Evolutionary conservation across 352 stramenopile species (phyloP).

Genomic region (Phytopythium ostracodes): DNA sequence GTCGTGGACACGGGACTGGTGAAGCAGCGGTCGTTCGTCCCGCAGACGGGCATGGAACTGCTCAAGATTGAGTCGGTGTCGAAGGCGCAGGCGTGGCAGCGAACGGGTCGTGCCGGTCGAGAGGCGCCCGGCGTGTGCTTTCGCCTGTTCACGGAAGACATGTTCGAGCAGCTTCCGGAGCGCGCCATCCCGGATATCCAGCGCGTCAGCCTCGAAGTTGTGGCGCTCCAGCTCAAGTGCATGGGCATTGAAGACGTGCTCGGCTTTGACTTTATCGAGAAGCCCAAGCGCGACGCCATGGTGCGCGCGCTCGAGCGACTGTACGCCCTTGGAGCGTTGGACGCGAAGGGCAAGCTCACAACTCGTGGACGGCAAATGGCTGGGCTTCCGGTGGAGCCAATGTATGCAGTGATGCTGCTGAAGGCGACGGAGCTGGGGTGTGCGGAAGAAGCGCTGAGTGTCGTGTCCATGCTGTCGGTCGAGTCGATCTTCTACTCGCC

Average conservation of each 20-base stretch:
- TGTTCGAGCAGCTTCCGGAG: constrained; percentile 75
- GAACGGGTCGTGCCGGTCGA: constrained; percentile 84
- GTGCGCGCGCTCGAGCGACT: constrained; percentile 83
- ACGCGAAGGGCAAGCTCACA: constrained; percentile 59
- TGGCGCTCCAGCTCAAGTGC: constrained; percentile 83
- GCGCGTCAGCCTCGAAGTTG: constrained; percentile 79
- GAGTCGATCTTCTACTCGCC: constrained; percentile 89
- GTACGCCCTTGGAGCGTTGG: constrained; percentile 69
- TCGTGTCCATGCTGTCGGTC: constrained; percentile 88
- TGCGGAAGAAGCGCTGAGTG: constrained; percentile 77
- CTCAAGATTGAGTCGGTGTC: constrained; percentile 84
- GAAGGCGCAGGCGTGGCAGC: constrained; percentile 90
- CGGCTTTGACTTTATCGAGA: constrained; percentile 88
- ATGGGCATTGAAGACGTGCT: constrained; percentile 86
- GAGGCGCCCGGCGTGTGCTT: constrained; percentile 81
- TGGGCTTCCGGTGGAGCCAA: constrained; percentile 82
- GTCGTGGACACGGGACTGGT: constrained; percentile 86
- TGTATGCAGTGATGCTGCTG: constrained; percentile 88
- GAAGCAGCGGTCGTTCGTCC: constrained; percentile 87
- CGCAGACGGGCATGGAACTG: constrained; percentile 86
- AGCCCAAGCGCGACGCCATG: constrained; percentile 67
- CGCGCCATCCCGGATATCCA: constrained; percentile 82
- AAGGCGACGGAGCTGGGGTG: constrained; percentile 75
- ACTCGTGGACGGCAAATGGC: constrained; percentile 81
- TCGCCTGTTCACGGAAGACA: constrained; percentile 81